Conservation (phyloP, 2,329 filamentous ascomycete genomes). For the Trichoderma asperellum region DNA sequence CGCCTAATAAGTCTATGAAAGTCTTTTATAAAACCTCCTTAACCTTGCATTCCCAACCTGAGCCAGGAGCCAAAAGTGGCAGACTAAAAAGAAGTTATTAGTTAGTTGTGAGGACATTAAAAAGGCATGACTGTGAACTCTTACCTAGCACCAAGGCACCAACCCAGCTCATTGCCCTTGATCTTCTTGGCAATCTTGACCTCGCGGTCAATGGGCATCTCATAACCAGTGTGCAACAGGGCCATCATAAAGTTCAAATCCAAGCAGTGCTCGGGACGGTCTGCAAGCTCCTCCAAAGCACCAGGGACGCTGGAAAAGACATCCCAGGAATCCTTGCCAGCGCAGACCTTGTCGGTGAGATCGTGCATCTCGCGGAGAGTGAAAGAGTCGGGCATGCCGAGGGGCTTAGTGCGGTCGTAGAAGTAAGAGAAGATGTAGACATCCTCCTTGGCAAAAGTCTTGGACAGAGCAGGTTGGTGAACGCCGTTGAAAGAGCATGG, state of each 20-base stretch:
- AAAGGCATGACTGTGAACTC: conserved; percentile 37
- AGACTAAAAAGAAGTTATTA: conserved; percentile 58
- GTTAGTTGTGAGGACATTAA: background rate
- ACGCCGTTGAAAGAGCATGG: conserved; percentile 99
- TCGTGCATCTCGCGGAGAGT: conserved; percentile 89
- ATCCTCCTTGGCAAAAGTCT: conserved; percentile 90
- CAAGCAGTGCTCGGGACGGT: conserved; percentile 86
- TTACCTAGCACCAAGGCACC: conserved; percentile 96
- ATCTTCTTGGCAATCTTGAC: conserved; percentile 99
- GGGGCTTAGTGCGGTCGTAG: conserved; percentile 88
- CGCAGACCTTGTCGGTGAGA: conserved; percentile 81
- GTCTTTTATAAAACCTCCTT: conserved; percentile 66
- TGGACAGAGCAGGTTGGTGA: conserved; percentile 87
- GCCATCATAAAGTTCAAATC: conserved; percentile 97
- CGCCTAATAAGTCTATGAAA: conserved; percentile 26
- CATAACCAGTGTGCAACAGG: conserved; percentile 91
- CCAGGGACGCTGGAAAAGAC: conserved; percentile 76
- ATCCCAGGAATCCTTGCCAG: conserved; percentile 76
- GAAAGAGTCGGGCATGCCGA: conserved; percentile 98
- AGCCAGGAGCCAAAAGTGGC: conserved; percentile 77
- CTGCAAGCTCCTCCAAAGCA: conserved; percentile 78
- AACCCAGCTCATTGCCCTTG: conserved; percentile 92
- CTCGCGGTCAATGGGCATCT: conserved; percentile 95
- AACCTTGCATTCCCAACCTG: conserved; percentile 89
- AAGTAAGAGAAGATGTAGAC: conserved; percentile 98